Evolutionary conservation across 1,284 basidiomycete genomes (phyloP), one percentile per base, ranked within the genome.

Genomic region (Phenoliferia sp.): DNA sequence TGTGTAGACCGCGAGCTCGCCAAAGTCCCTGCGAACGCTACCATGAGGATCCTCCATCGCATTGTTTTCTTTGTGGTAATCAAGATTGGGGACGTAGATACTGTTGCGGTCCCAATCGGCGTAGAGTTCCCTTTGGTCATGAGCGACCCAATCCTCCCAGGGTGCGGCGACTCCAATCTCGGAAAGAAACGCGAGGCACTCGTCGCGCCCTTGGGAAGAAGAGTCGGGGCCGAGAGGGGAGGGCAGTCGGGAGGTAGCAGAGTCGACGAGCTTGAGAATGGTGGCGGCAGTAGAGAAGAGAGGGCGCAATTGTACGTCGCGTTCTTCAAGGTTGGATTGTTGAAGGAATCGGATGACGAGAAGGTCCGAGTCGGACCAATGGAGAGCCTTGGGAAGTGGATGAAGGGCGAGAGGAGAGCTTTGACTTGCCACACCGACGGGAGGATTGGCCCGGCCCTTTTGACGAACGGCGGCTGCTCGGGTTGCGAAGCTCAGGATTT

Each of bases 21-120:
- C 90, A 78, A 93, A 97, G 79, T 98, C 95, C 75, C 91, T 86
- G 5, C 94, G 88, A 2, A 92, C 78, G 29, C 83, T 79, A 34
- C 87, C 87, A 61, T 76, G 72, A 5, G 71, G 67, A 63, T 80
- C 79, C 3, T 35, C 28, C 0, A 34, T 17, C 17, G 55, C n/a
- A n/a, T n/a, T n/a, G n/a, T n/a, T n/a, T n/a, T n/a, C n/a, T n/a
- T n/a, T n/a, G n/a, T n/a, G n/a, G n/a, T n/a, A n/a, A n/a, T n/a
- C n/a, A 69, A 36, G 74, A 72, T 34, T 70, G 67, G 3, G 68
- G 68, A 52, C 35, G 36, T n/a, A 63, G 16, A 39, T 29, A 9
- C 22, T 16, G 50, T 39, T 55, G 31, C 58, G 15, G 33, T 36
- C 29, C 12, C 26, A 26, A 33, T 64, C 36, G 29, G 33, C 29